phyloP scores from a whole-genome alignment of 2,329 filamentous ascomycete species.

The Epichloe sylvatica region DNA sequence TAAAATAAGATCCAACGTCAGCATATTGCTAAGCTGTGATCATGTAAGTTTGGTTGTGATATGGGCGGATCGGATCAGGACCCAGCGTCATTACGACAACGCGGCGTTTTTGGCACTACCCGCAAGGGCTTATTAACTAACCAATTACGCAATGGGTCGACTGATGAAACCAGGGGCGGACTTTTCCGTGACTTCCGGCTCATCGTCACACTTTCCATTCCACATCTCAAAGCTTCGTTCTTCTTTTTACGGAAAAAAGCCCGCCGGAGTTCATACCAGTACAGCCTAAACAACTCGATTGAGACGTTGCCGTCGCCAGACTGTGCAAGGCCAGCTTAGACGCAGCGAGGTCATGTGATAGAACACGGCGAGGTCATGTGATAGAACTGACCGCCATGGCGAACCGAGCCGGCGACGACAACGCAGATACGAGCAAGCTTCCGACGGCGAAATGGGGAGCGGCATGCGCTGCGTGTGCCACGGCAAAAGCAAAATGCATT shows the following conservation, averaged over 20 bases:
- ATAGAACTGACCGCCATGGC: constrained; percentile 2
- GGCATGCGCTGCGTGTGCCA: constrained; percentile 33
- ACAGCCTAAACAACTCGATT: background rate
- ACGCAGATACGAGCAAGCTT: constrained; percentile 16
- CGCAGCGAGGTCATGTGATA: constrained; percentile 4
- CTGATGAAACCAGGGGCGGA: constrained; percentile 5
- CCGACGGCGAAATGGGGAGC: constrained; percentile 34
- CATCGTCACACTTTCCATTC: background rate
- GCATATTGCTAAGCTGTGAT: background rate
- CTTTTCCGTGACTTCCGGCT: constrained; percentile 5
- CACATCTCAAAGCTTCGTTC: background rate
- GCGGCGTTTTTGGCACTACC: constrained; percentile 4
- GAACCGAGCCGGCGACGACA: background rate
- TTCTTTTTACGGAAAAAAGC: constrained; percentile 4
- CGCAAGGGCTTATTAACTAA: background rate
- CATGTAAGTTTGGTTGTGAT: background rate
- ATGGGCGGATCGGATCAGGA: no score
- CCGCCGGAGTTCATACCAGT: constrained; percentile 9
- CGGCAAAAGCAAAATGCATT: constrained; percentile 37
- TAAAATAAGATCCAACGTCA: no score
- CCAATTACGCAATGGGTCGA: constrained; percentile 5
- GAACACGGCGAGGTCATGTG: constrained; percentile 5
- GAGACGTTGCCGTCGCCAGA: background rate
- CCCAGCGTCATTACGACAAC: background rate
- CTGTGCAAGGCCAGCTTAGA: background rate